A percentile compares a stretch with the other conserved stretches of the same genome.
Conservation (phyloP, 805 yeast genomes). For the Cyberlindnera sargentensis region DNA sequence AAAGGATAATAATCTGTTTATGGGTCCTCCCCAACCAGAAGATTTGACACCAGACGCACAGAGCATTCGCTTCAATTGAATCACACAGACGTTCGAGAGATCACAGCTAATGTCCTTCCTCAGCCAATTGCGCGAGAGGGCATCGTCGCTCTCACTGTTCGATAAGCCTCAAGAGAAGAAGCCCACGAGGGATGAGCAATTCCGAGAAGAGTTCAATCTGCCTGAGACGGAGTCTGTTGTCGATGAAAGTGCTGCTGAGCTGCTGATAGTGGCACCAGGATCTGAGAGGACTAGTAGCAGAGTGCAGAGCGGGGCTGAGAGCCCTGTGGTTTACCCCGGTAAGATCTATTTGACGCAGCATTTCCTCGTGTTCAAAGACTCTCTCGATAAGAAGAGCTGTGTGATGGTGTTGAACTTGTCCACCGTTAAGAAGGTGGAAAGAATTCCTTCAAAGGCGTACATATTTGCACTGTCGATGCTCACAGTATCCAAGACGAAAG, state of each 20-base stretch:
- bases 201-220: constrained; percentile 58
- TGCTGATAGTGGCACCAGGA: constrained; percentile 28
- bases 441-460: constrained; percentile 69
- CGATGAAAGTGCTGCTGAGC: constrained; percentile 63
- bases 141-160: constrained; percentile 35
- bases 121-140: constrained; percentile 37
- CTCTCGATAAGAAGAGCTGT: constrained; percentile 61
- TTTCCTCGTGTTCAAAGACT: constrained; percentile 68
- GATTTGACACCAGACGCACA: neutral
- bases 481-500: constrained; percentile 55
- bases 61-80: too few species aligned
- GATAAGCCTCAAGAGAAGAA: constrained; percentile 26
- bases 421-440: constrained; percentile 76
- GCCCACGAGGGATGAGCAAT: constrained; percentile 51
- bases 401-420: constrained; percentile 66
- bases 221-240: constrained; percentile 66
- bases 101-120: constrained; percentile 36
- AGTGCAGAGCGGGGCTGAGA: neutral
- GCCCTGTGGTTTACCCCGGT: constrained; percentile 43
- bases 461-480: constrained; percentile 72
- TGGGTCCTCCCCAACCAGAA: neutral
- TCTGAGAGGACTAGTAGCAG: neutral
- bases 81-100: too few species aligned
- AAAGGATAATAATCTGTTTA: too few species aligned
- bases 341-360: constrained; percentile 65